Base-by-base conservation (phyloP, 164 flowering plant genomes). In the Stephania yunnanensis region DNA sequence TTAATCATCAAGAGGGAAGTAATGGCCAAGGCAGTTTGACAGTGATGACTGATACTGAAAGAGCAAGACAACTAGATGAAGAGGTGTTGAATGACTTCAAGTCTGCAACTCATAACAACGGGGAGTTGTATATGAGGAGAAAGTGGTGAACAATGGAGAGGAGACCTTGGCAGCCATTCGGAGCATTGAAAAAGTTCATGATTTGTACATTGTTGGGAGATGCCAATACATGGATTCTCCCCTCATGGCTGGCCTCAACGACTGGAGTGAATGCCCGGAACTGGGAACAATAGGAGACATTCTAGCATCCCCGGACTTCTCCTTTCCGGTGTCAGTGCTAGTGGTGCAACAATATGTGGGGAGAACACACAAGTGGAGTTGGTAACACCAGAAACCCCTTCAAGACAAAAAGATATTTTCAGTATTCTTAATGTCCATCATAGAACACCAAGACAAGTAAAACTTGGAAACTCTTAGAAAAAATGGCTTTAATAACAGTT, bases 201-300 rank as follows among this genome's bases (percentile, higher is more conserved):
- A 71, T 17, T 58, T 71, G 8, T 71, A 45, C 73, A 71, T 71
- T 20, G 73, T 71, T 46, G 73, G 73, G 29, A 71, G 58, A 45
- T 17, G 73, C 2, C 50, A 45, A 19, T 7, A 48, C 55, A 48
- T 71, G 9, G 25, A 7, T 46, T 45, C 50, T 11, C 73, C 73
- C 2, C 31, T 71, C 12, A 71, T 63, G 0, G 73, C 73, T 10
- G 71, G 71, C 10, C 46, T 69, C 6, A 69, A 36, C 45, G 48
- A 69, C 52, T 36, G 71, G 71, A 36, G 71, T n/a, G 48, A 36
- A 19, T 61, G 66, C 66, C 66, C 25, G 66, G 66, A 61, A 20
- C 66, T 61, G 66, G 66, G 66, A 61, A 61, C 25, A 20, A 19
- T 61, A 19, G 66, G 66, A 19, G 66, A 61, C 66, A 61, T 61